Percentiles rank a stretch among this genome's conserved stretches.
Evolutionary conservation across 306 rosid species (phyloP).

Genomic region (Prunus fruticosa): DNA sequence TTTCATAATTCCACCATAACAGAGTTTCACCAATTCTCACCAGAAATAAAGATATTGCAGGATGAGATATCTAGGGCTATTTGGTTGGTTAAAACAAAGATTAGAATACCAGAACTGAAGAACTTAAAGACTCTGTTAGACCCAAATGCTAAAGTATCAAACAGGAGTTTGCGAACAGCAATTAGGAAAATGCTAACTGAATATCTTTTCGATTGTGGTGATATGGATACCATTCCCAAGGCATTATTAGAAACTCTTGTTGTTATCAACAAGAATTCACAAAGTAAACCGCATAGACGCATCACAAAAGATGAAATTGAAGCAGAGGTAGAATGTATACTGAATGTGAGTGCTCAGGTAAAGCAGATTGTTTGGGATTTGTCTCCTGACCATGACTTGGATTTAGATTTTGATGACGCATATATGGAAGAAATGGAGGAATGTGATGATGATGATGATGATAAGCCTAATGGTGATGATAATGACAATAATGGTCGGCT

Average conservation of each 20-base stretch:
- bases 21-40: conserved; percentile 55
- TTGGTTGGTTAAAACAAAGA: conserved; percentile 42
- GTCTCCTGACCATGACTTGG: conserved; percentile 51
- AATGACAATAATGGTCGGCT: conserved; percentile 10
- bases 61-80: conserved; percentile 67
- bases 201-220: conserved; percentile 63
- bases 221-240: conserved; percentile 64
- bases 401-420: conserved; percentile 58
- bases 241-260: conserved; percentile 46
- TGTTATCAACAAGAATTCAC: conserved; percentile 43
- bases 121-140: conserved; percentile 53
- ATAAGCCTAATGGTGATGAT: background rate
- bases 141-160: conserved; percentile 47
- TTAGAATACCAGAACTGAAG: conserved; percentile 40
- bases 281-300: conserved; percentile 2
- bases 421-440: conserved; percentile 71
- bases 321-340: conserved; percentile 60
- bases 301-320: conserved; percentile 43
- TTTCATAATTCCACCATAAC: conserved; percentile 31
- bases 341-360: conserved; percentile 66
- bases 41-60: conserved; percentile 61
- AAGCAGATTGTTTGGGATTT: conserved; percentile 65
- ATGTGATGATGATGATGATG: conserved; percentile 46
- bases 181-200: conserved; percentile 55
- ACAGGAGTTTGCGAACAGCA: conserved; percentile 40